phyloP scores from a whole-genome alignment of 2,329 filamentous ascomycete genomes.

The Exophiala sideris region DNA sequence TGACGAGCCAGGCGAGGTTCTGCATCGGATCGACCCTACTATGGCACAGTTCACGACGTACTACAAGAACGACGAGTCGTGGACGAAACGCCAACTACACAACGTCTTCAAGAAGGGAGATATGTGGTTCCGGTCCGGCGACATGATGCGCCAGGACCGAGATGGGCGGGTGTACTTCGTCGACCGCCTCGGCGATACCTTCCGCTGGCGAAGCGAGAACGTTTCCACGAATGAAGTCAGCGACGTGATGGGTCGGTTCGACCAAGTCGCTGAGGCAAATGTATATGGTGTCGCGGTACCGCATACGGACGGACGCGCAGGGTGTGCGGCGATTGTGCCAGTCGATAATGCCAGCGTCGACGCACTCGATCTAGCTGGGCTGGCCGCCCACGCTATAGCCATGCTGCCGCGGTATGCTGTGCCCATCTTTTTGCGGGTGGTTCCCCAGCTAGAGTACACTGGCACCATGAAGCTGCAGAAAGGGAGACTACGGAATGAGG shows the following conservation, averaged over 20 bases:
- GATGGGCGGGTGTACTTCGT: conserved; percentile 76
- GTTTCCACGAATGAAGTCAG: conserved; percentile 78
- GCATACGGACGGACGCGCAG: conserved; percentile 76
- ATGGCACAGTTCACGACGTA: conserved; percentile 69
- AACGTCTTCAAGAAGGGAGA: conserved; percentile 74
- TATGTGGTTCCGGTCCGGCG: conserved; percentile 77
- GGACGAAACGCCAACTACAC: conserved; percentile 68
- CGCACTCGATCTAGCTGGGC: conserved; percentile 58
- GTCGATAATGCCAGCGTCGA: conserved; percentile 37
- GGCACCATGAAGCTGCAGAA: conserved; percentile 83
- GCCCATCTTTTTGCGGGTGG: conserved; percentile 66
- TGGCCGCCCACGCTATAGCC: conserved; percentile 57
- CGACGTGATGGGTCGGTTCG: conserved; percentile 65
- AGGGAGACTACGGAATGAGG: conserved; percentile 51
- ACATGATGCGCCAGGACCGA: conserved; percentile 67
- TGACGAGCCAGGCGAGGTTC: conserved; percentile 68
- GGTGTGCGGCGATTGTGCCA: conserved; percentile 66
- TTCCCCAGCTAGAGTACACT: conserved; percentile 57
- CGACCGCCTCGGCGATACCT: conserved; percentile 59
- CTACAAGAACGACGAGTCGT: conserved; percentile 69
- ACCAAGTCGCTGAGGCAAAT: conserved; percentile 70
- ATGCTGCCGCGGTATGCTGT: conserved; percentile 71
- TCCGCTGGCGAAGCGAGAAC: conserved; percentile 69
- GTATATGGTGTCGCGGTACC: conserved; percentile 81
- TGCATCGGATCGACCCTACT: conserved; percentile 57